Conservation (phyloP, 495 filamentous ascomycete genomes). For the Penicillium psychrofluorescens region DNA sequence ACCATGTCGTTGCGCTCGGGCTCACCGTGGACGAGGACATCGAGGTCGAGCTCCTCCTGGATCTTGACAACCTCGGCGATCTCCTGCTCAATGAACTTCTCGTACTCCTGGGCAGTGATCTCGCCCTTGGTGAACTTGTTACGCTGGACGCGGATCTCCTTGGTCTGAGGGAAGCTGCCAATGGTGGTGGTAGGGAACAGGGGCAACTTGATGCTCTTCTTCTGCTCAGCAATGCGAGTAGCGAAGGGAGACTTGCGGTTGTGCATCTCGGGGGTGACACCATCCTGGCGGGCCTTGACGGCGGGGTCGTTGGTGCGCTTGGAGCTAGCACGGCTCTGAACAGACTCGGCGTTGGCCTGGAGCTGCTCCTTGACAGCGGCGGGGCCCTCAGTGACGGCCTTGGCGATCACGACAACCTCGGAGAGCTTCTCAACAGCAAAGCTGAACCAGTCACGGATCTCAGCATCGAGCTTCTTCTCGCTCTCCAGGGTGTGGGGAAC, state of each 20-base stretch:
- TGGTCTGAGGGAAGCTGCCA: conserved; percentile 97
- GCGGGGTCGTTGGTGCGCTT: conserved; percentile 91
- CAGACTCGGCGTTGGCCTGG: conserved; percentile 88
- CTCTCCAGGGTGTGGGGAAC: conserved; percentile 93
- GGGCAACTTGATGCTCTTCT: conserved; percentile 81
- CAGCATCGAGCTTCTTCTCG: conserved; percentile 91
- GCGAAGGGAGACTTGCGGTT: conserved; percentile 87
- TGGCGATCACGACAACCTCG: conserved; percentile 89
- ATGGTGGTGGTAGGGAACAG: conserved; percentile 99
- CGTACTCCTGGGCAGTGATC: conserved; percentile 85
- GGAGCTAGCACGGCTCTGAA: conserved; percentile 81
- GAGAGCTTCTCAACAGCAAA: conserved; percentile 92
- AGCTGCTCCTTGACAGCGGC: conserved; percentile 77
- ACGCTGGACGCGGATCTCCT: conserved; percentile 90
- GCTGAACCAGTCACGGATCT: conserved; percentile 96
- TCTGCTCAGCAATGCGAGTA: conserved; percentile 73
- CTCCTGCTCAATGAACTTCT: conserved; percentile 97
- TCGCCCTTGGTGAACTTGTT: conserved; percentile 98
- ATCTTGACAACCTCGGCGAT: conserved; percentile 87
- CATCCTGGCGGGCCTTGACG: conserved; percentile 89
- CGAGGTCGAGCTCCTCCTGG: conserved; percentile 94
- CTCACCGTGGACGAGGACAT: conserved; percentile 97
- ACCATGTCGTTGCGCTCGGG: conserved; percentile 99
- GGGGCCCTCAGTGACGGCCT: conserved; percentile 87
- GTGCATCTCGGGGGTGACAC: conserved; percentile 77